Base-by-base conservation (phyloP, 1,284 basidiomycete species). In the Laetiporus sulphureus region DNA sequence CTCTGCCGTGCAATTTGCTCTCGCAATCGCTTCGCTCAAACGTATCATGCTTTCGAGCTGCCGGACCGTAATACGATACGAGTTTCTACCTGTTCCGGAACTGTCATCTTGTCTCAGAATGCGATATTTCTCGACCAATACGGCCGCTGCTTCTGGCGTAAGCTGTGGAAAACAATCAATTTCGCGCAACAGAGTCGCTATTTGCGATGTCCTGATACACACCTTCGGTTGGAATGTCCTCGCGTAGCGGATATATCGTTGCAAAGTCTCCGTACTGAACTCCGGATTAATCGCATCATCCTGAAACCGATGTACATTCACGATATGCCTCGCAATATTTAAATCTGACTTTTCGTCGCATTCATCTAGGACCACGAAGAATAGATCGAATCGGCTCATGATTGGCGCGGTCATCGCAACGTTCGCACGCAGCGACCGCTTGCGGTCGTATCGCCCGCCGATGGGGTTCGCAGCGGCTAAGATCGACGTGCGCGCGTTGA, bases 361-460 rank as follows among this genome's bases (percentile, higher is more conserved):
- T 60, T 99, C 95, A 60, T 99, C 96, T 32, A 99, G 75, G 11
- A 99, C 93, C 43, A 99, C 91, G 59, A 99, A 99, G 72, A 99
- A 99, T 50, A 99, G 64, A 63, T 99, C 96, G 61, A 99, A 99
- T 52, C 96, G 83, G 66, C 91, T 95, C 95, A 99, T 99, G 67
- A 99, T 99, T 2, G 96, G 96, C 1, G 94, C 89, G 38, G 86
- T 93, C 95, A 99, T 98, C 46, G 91, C 91, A 22, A 99, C 85
- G 62, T 99, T 99, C n/a, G 87, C 87, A 15, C 93, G 74, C 19
- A 99, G 68, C 3, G 86, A 85, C 68, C 88, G 91, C 69, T 97
- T 99, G 52, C 92, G 79, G 64, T 99, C 96, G 60, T 99, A 99
- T 41, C 96, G 73, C 10, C 96, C 95, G 5, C 94, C 91, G 29